These are phyloP conservation scores for Cadophora gregata DNA, from an alignment of 2,329 filamentous ascomycete genomes.

Conservation along the genomic window DNA sequence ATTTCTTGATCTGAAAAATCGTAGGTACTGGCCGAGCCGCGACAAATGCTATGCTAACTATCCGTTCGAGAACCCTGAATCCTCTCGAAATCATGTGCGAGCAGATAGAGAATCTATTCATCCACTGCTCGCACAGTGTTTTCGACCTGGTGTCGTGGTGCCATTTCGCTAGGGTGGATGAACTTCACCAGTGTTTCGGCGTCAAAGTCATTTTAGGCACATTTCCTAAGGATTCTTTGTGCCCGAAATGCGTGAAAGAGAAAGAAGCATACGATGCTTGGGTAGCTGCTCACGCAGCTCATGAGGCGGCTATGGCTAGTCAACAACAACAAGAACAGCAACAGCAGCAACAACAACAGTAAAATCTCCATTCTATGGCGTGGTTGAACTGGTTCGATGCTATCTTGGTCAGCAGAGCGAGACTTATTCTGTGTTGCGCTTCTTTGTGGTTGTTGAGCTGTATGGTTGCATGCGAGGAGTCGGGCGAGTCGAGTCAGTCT, in stretches of 20 bases:
- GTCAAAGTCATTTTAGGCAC: constrained; percentile 73
- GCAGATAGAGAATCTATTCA: constrained; percentile 72
- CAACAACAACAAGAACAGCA: no score
- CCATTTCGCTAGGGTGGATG: constrained; percentile 76
- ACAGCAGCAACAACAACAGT: no score
- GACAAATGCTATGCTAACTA: background rate
- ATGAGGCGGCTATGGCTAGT: constrained; percentile 2
- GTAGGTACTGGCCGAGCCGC: background rate
- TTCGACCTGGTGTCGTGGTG: constrained; percentile 71
- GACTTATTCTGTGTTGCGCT: background rate
- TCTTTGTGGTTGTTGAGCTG: constrained; percentile 4
- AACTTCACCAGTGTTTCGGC: constrained; percentile 70
- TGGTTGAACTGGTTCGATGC: no score
- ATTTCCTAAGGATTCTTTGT: no score
- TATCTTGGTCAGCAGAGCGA: no score
- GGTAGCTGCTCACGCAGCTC: constrained; percentile 27
- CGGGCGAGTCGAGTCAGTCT: background rate
- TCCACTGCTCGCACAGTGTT: constrained; percentile 63
- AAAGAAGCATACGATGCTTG: no score
- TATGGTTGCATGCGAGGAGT: background rate
- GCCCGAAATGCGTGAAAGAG: no score
- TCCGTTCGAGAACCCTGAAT: background rate
- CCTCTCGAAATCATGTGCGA: constrained; percentile 63
- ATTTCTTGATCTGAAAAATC: background rate
- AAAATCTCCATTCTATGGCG: no score